Conservation (phyloP, 345 rosid species). For the Rhizophora apiculata region DNA sequence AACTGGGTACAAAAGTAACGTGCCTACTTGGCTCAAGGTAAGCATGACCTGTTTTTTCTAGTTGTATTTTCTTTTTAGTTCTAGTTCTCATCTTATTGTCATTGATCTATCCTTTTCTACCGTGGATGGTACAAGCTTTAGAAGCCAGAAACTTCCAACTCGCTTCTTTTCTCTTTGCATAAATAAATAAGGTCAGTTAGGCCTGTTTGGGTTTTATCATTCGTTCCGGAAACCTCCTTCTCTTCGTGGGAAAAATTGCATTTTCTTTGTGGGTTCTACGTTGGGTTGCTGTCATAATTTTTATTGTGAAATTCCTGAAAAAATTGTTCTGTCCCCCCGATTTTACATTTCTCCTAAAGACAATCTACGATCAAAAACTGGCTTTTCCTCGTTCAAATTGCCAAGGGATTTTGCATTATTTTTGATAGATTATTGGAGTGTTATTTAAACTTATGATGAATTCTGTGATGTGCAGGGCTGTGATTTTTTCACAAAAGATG, state of each 20-base stretch:
- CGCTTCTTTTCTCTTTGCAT: constrained; percentile 40
- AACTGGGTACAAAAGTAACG: constrained; percentile 90
- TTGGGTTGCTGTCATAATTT: constrained; percentile 19
- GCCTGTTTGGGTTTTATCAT: constrained; percentile 22
- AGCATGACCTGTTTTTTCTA: not conserved
- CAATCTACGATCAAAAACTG: no score
- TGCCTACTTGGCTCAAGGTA: constrained; percentile 92
- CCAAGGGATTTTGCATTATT: no score
- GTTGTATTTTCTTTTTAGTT: constrained; percentile 17
- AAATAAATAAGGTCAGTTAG: constrained; percentile 22
- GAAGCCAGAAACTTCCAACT: constrained; percentile 31
- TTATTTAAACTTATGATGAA: not conserved
- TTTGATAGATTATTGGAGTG: no score
- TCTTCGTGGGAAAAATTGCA: not conserved
- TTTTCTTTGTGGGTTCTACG: not conserved
- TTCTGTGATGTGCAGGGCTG: constrained; percentile 35
- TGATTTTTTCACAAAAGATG: constrained; percentile 69
- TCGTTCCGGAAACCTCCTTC: not conserved
- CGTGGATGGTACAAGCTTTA: constrained; percentile 33
- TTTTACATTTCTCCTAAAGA: no score
- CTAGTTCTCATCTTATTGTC: constrained; percentile 38
- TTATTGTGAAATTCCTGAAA: not conserved
- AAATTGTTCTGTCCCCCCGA: no score
- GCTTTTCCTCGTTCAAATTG: no score
- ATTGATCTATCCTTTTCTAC: constrained; percentile 42